Percentiles rank a stretch among this genome's conserved stretches.
These are phyloP conservation scores for Coemansia sp. DNA, from an alignment of 192 early-diverging fungal genomes.

Conservation along the genomic window DNA sequence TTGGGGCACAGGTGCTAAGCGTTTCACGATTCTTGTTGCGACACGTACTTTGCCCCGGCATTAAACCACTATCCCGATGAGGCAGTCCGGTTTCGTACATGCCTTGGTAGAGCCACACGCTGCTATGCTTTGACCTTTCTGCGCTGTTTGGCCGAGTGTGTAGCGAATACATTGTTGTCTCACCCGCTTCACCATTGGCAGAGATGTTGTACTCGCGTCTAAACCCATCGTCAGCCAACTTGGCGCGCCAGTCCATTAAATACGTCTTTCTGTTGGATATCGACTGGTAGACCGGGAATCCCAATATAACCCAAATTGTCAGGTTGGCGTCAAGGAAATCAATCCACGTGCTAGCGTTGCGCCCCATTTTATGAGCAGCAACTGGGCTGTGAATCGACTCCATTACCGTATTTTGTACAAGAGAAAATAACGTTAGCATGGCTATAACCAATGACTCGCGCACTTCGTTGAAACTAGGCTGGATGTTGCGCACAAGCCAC, in stretches of 20 bases:
- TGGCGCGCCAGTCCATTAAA: conserved; percentile 30
- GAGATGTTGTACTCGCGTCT: conserved; percentile 21
- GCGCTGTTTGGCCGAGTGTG: neutral
- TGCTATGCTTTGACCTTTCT: neutral
- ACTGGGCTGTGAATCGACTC: conserved; percentile 12
- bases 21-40: no score
- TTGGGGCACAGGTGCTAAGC: no score
- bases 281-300: conserved; percentile 38
- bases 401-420: conserved; percentile 24
- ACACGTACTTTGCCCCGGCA: neutral
- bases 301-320: conserved; percentile 36
- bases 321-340: conserved; percentile 32
- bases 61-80: neutral
- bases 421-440: conserved; percentile 15
- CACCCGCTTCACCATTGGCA: neutral
- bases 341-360: conserved; percentile 22
- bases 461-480: conserved; percentile 41
- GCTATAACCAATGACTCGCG: conserved; percentile 29
- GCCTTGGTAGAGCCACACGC: neutral
- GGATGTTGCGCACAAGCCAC: conserved; percentile 40
- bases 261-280: conserved; percentile 35
- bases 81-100: neutral
- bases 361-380: neutral
- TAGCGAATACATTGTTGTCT: neutral
- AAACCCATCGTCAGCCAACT: conserved; percentile 35